Evolutionary conservation across 1,139 yeast species (phyloP), one percentile per base, ranked within the genome.

Genomic region (Pichia sp.): DNA sequence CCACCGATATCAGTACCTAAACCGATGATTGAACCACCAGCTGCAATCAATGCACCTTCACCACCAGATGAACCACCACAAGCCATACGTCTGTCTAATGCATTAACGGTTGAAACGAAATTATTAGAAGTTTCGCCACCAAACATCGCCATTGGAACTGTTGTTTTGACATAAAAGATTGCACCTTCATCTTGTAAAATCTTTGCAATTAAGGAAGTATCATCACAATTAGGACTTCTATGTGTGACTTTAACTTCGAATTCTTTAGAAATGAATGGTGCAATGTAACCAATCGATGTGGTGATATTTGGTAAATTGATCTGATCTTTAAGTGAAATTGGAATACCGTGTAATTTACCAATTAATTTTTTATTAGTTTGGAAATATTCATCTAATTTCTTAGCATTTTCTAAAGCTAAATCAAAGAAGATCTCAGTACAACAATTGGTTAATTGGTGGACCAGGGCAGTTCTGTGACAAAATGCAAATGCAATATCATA

Each of bases 1-100:
- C 87, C 87, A 15, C 86, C 88, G 54, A 83, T 78, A 62, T 83
- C 87, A 21, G 85, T 78, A 3, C 86, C 85, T 27, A 81, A 60
- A 1, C 85, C 86, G 36, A 80, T 59, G 4, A 73, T 61, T 0
- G 81, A 68, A 2, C 76, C 84, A 37, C 68, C 67, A 21, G 73
- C 63, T 1, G 75, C 81, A 19, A 79, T 58, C 9, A 81, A 58
- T 0, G 84, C 75, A 10, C 80, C 85, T 60, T 80, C 86, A 44
- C 88, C 88, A 14, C 85, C 85, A n/a, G 82, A 75, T 1, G 83
- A 77, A 1, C 87, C 87, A 44, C 86, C 86, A 31, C 74, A 61
- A 3, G 78, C 65, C 32, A 76, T 66, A 0, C 56, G 56, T 37
- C 71, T 67, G 57, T 80, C 77, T 46, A 66, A 59, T 2, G 83